These are phyloP conservation scores for Pythium aristosporum DNA, from an alignment of 352 stramenopile genomes.

Conservation along the genomic window DNA sequence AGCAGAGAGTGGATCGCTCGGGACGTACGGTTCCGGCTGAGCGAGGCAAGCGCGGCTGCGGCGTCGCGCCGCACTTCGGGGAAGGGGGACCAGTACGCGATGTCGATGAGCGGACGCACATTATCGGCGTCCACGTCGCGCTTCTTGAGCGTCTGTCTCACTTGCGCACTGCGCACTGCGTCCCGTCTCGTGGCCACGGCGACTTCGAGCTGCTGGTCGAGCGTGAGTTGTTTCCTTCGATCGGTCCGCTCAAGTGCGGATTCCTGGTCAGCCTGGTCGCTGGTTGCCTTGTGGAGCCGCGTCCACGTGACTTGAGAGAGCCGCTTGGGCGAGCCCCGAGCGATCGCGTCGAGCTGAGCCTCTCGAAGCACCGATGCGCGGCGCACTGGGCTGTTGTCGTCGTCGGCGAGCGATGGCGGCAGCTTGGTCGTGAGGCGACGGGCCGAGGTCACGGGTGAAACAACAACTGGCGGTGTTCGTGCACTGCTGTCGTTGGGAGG, in stretches of 20 bases:
- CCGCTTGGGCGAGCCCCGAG: slow-evolving; percentile 22
- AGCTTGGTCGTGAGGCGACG: background rate
- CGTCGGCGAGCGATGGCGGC: background rate
- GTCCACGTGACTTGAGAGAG: slow-evolving; percentile 28
- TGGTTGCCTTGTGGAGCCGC: slow-evolving; percentile 25
- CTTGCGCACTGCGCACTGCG: slow-evolving; percentile 22
- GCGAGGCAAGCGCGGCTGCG: slow-evolving; percentile 65
- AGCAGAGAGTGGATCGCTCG: background rate
- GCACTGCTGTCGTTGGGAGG: slow-evolving; percentile 5
- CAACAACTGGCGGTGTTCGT: background rate
- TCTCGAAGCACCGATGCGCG: slow-evolving; percentile 13
- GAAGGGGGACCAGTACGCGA: slow-evolving; percentile 87
- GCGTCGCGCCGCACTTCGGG: slow-evolving; percentile 78
- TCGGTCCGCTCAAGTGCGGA: background rate
- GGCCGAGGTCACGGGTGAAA: background rate
- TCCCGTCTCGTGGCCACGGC: slow-evolving; percentile 14
- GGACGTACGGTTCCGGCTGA: slow-evolving; percentile 66
- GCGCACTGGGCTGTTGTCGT: background rate
- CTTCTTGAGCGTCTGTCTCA: slow-evolving; percentile 29
- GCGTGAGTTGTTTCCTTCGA: slow-evolving; percentile 18
- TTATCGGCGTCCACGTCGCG: slow-evolving; percentile 68
- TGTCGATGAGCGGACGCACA: slow-evolving; percentile 75
- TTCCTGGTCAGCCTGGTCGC: slow-evolving; percentile 7
- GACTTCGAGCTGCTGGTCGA: slow-evolving; percentile 25
- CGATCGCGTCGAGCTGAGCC: slow-evolving; percentile 25